Conservation (phyloP, 2,329 filamentous ascomycete genomes). For the Calonectria crousiana region DNA sequence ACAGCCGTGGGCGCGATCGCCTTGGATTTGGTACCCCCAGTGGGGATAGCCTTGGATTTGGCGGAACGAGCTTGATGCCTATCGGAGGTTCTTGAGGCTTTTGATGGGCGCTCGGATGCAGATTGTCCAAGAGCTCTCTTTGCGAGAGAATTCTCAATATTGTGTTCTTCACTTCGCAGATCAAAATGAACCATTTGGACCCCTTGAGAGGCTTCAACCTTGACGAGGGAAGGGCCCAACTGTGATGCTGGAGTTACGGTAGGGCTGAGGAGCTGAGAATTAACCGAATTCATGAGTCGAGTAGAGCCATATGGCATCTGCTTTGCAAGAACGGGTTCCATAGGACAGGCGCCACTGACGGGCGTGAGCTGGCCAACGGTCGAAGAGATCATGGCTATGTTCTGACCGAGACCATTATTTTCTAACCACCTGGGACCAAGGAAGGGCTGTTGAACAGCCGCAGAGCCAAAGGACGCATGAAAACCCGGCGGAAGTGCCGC, state of each 20-base stretch:
- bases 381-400: background rate
- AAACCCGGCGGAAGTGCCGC: too few species aligned
- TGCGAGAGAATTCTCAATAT: background rate
- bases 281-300: background rate
- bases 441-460: background rate
- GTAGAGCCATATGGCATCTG: background rate
- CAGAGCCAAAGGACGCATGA: background rate
- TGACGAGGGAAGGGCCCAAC: background rate
- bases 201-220: background rate
- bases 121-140: background rate
- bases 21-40: background rate
- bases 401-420: background rate
- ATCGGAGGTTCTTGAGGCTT: background rate
- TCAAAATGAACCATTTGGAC: background rate
- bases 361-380: background rate
- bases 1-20: background rate
- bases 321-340: background rate
- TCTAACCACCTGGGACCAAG: background rate
- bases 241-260: background rate
- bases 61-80: background rate
- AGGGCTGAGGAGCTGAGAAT: background rate
- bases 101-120: background rate
- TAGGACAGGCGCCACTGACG: background rate
- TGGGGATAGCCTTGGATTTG: background rate
- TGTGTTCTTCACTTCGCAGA: background rate